Evolutionary conservation across 768 basidiomycete species (phyloP).

Genomic region (Sporobolomyces roseus): DNA sequence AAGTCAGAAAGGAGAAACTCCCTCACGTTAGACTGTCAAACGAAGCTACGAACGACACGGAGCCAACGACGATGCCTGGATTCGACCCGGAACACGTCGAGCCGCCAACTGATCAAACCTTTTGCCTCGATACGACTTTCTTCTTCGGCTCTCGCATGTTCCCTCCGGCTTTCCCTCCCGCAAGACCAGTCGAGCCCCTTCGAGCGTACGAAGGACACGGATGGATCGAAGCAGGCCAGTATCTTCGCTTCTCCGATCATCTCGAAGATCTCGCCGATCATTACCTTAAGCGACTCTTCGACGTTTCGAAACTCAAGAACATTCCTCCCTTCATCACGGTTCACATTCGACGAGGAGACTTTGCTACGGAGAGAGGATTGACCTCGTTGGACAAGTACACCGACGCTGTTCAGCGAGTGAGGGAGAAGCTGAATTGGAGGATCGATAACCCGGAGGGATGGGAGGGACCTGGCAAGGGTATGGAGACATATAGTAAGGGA

Average conservation of each 20-base stretch:
- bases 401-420: constrained; percentile 22
- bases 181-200: constrained; percentile 6
- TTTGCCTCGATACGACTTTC: constrained; percentile 40
- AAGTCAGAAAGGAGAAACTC: constrained; percentile 13
- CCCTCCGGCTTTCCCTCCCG: constrained; percentile 2
- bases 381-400: constrained; percentile 27
- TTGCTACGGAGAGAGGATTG: constrained; percentile 25
- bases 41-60: too few species aligned
- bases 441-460: constrained; percentile 24
- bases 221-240: constrained; percentile 28
- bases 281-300: constrained; percentile 28
- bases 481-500: constrained; percentile 5
- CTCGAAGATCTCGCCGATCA: constrained; percentile 28
- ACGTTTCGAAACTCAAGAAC: not conserved
- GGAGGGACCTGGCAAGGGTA: constrained; percentile 11
- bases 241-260: constrained; percentile 20
- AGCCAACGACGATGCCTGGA: constrained; percentile 12
- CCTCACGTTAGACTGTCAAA: not conserved
- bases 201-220: constrained; percentile 21
- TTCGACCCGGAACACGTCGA: constrained; percentile 17
- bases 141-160: constrained; percentile 36
- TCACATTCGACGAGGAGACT: constrained; percentile 40
- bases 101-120: constrained; percentile 18
- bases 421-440: constrained; percentile 13
- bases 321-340: constrained; percentile 39